A percentile compares a stretch with the other conserved stretches of the same genome.
These are phyloP conservation scores for Eucalyptus fibrosa DNA, from an alignment of 345 rosid species.

Conservation along the genomic window DNA sequence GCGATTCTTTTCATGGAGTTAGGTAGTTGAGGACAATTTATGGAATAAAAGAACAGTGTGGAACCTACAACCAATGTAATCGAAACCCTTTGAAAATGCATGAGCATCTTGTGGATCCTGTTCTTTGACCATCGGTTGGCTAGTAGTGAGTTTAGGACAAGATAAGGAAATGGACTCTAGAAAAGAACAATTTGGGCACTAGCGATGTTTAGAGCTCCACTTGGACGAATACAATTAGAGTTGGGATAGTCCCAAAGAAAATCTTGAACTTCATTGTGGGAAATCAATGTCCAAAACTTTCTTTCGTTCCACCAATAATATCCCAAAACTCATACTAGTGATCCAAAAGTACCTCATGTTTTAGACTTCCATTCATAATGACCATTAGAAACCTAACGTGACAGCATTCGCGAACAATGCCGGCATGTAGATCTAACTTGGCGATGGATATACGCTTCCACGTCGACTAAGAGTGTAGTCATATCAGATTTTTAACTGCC, in stretches of 20 bases:
- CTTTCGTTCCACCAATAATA: neutral
- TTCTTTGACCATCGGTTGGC: neutral
- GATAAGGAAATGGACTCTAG: neutral
- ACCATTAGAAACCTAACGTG: neutral
- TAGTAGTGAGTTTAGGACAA: neutral
- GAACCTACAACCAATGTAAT: neutral
- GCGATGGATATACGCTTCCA: neutral
- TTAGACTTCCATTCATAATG: neutral
- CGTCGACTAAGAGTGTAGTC: fast-evolving
- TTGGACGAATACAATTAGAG: neutral
- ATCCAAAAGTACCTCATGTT: neutral
- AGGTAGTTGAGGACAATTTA: neutral
- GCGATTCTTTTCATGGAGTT: neutral
- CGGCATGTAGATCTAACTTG: neutral
- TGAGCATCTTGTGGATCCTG: neutral
- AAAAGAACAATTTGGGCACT: neutral
- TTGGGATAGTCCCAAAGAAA: neutral
- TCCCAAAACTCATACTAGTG: neutral
- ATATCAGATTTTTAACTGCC: neutral
- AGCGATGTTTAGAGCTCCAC: neutral
- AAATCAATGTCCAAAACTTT: neutral
- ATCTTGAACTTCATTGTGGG: neutral
- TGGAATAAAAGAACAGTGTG: neutral
- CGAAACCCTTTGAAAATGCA: neutral
- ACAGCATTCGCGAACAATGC: neutral